Evolutionary conservation across 208 protist species (phyloP), one percentile per base, ranked within the genome.

Genomic region (Balamuthia mandrillaris): DNA sequence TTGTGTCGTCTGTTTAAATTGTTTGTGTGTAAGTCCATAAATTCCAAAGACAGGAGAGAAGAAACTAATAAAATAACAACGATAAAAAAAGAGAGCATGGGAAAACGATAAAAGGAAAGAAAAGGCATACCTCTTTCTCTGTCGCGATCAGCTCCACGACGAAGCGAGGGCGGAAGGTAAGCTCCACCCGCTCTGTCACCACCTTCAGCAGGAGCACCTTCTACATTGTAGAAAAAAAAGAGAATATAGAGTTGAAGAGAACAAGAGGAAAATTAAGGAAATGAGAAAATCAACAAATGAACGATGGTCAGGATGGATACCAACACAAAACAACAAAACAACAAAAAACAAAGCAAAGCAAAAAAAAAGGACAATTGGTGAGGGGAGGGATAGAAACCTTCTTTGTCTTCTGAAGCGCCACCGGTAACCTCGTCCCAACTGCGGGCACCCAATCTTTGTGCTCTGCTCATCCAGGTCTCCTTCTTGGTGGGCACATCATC

Each of bases 1-100:
- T 78, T 5, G 41, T 47, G 75, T 92, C 88, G 39, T 92, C 86
- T 83, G 77, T 4, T 60, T 47, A n/a, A n/a, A n/a, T n/a, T n/a
- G 21, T 56, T 56, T n/a, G n/a, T n/a, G 51, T 54, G 81, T 54
- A 41, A n/a, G 24, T 85, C 39, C n/a, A n/a, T n/a, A n/a, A n/a
- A n/a, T n/a, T n/a, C n/a, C n/a, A n/a, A n/a, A n/a, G 3, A 7
- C 14, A 29, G 9, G 21, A 21, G 18, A 16, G 0, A 1, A 29
- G 16, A 29, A 1, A 16, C 0, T 12, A 51, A 0, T 33, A 16
- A 41, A 7, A n/a, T 27, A 0, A 56, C 3, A 51, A 3, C n/a
- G 6, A 16, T 27, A 27, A 51, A 65, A 16, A 47, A 39, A 35
- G 45, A 37, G 24, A 68, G 44, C 18, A 65, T 52, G 3, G 84